Percentiles rank a stretch among this genome's conserved stretches.
Evolutionary conservation across 768 basidiomycete species (phyloP).

Genomic region (Boletus subcaerulescens): DNA sequence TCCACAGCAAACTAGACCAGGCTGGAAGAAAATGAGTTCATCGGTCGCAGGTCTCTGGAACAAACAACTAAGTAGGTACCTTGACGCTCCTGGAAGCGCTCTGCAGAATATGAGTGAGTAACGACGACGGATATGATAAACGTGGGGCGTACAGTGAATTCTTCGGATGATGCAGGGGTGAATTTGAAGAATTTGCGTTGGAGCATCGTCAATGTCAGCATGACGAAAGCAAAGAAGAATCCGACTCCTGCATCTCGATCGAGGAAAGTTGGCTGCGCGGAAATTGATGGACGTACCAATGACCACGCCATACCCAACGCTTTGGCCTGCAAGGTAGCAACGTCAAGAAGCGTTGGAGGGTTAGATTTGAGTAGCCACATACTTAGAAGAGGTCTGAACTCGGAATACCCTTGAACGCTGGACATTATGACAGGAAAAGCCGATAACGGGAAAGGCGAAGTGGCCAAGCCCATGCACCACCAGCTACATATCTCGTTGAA

Average conservation of each 20-base stretch:
- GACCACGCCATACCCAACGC: constrained; percentile 50
- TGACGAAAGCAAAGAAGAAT: constrained; percentile 48
- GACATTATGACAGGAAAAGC: too few species aligned
- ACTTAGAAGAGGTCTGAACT: constrained; percentile 34
- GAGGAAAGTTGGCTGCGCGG: background rate
- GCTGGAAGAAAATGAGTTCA: constrained; percentile 24
- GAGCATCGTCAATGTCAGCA: constrained; percentile 43
- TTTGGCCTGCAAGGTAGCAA: constrained; percentile 32
- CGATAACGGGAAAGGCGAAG: too few species aligned
- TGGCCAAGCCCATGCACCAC: too few species aligned
- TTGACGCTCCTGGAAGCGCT: constrained; percentile 47
- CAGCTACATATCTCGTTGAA: too few species aligned
- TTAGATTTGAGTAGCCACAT: too few species aligned
- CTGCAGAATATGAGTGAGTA: constrained; percentile 16
- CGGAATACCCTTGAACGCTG: constrained; percentile 20
- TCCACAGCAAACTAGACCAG: constrained; percentile 49
- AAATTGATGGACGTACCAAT: constrained; percentile 34
- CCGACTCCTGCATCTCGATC: constrained; percentile 38
- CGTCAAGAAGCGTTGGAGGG: background rate
- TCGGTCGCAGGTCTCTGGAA: background rate
- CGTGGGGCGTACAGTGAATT: constrained; percentile 39
- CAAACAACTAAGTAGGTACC: constrained; percentile 17
- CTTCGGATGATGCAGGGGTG: constrained; percentile 46
- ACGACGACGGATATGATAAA: background rate
- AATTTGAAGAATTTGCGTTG: constrained; percentile 35